Base-by-base conservation (phyloP, 257 asterid genomes). In the Solanum chmielewskii region DNA sequence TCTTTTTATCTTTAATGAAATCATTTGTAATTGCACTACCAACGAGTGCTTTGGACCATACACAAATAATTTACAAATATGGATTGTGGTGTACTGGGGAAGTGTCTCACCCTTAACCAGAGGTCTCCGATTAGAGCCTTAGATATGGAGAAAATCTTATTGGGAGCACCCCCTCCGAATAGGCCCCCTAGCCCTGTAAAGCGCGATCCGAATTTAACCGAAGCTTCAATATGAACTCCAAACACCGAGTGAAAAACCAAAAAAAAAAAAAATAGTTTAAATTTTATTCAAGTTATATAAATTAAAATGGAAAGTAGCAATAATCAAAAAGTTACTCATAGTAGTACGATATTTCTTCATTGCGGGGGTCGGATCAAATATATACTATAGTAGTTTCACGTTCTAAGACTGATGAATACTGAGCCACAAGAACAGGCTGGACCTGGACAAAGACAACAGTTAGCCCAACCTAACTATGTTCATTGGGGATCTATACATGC, bases 371-470 rank as follows among this genome's bases (percentile, higher is more conserved):
- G 68, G 41, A 45, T 78, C 66, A 78, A 78, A 78, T 78, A 29
- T 44, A 7, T 75, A 69, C 39, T 14, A 14, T 8, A 23, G 69
- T 70, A 44, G 39, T 78, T 45, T 78, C 84, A 44, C 84, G 42
- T 78, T 78, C 25, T 25, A 45, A 78, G 64, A 45, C 41, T 45
- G 84, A 78, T 27, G 84, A 44, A 44, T 45, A 69, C 18, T 73
- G 66, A 78, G 66, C 84, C 20, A 15, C 41, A 78, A 25, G 41
- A 45, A 78, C 41, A 25, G 84, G n/a, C 41, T 44, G 84, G 66
- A 45, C 84, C 21, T 78, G 21, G 15, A 77, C 23, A 77, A 77
- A 78, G 84, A 78, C 66, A 78, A 78, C 13, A 78, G 44, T 71
- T 4, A 9, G 84, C 64, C 64, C 64, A 78, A 56, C 62, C n/a